Evolutionary conservation across 2,329 filamentous ascomycete species (phyloP), one percentile per base, ranked within the genome.

Genomic region (Aplosporella prunicola): DNA sequence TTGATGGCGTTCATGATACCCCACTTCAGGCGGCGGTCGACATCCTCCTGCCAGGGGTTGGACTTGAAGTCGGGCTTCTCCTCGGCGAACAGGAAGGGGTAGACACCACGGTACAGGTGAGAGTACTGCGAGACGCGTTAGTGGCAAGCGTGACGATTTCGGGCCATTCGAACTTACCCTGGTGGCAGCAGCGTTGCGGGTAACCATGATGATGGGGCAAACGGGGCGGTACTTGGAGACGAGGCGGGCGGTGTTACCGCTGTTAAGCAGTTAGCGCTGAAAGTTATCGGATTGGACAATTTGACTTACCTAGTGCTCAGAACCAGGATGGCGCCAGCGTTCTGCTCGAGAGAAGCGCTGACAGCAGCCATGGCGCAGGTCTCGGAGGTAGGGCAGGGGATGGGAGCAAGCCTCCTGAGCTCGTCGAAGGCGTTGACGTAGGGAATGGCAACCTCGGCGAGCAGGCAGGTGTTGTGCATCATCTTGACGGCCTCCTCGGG

Each of bases 191-290:
- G 78, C 67, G 62, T 82, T 94, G 54, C 91, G 82, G 47, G 89
- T 94, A 47, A 98, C 84, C 89, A 96, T 96, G 73, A 98, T 89
- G 69, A 98, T 95, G 52, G 91, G 91, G 77, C 89, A 96, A 47
- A 96, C 88, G 35, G 91, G 91, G 57, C 91, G 84, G 72, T 95
- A 98, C 73, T 98, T 98, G 71, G 89, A 93, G 50, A 96, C 74
- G 45, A 96, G 80, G 55, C 91, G 87, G 43, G 91, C 91, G 48
- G 89, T 95, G 57, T 85, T 84, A 58, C 91, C 91, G 50, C 88
- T 79, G 47, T 15, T 22, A 16, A 36, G 43, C 4, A 22, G 45
- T 59, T 51, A 49, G 47, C 18, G 20, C n/a, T 15, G n/a, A 9
- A 34, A 11, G 25, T 22, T 24, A 9, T 13, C n/a, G 9, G 49